These are phyloP conservation scores for Penicillium silybi DNA, from an alignment of 495 filamentous ascomycete species.

Conservation along the genomic window DNA sequence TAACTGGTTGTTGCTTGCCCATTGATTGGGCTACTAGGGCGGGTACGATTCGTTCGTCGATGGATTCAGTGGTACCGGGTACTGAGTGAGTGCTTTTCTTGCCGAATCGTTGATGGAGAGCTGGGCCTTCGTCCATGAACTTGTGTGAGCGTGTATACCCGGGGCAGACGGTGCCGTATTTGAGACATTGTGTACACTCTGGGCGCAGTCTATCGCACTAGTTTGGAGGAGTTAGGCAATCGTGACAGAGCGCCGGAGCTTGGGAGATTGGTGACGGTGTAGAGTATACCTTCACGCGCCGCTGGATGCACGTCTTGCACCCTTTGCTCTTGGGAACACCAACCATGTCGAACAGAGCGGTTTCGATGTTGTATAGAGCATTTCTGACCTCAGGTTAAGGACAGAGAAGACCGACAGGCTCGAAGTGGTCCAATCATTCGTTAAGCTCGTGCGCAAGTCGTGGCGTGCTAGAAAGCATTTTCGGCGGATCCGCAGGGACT, in stretches of 20 bases:
- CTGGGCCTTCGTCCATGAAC: slow-evolving; percentile 24
- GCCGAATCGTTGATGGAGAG: slow-evolving; percentile 15
- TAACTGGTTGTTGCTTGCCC: slow-evolving; percentile 20
- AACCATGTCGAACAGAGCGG: slow-evolving; percentile 25
- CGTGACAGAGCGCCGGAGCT: not conserved
- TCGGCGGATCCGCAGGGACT: not conserved
- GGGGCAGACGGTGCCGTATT: slow-evolving; percentile 25
- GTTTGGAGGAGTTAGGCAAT: not conserved
- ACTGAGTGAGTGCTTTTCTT: not conserved
- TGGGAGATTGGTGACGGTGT: not conserved
- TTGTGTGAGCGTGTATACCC: slow-evolving; percentile 22
- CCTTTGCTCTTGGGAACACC: slow-evolving; percentile 41
- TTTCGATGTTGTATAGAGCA: not conserved
- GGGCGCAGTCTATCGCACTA: slow-evolving; percentile 28
- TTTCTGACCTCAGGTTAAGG: too few relatives aligned
- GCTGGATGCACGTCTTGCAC: slow-evolving; percentile 33
- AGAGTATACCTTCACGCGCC: slow-evolving; percentile 24
- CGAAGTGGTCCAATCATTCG: too few relatives aligned
- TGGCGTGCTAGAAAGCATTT: not conserved
- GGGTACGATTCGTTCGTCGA: slow-evolving; percentile 20
- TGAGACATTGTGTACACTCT: slow-evolving; percentile 26
- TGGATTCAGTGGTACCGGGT: slow-evolving; percentile 6
- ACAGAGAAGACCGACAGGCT: too few relatives aligned
- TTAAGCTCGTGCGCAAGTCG: not conserved
- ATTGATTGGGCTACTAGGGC: slow-evolving; percentile 18